Evolutionary conservation across 768 basidiomycete genomes (phyloP), one percentile per base, ranked within the genome.

Genomic region (Termitomyces sp.): DNA sequence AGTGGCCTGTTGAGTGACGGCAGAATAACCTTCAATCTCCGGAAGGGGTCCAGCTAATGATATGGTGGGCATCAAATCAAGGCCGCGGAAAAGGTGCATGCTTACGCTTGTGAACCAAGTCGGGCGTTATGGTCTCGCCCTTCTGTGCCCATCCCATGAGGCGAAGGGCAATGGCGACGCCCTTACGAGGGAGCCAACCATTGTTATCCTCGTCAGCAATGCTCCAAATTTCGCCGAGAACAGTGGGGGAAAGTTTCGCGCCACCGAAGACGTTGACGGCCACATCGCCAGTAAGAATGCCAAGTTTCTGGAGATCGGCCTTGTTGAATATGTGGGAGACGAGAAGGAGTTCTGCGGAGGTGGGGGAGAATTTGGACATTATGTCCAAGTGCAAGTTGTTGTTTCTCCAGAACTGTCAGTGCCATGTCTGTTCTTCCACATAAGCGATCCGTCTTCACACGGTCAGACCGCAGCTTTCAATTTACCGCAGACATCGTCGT

Each of bases 61-160:
- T 44, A 59, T 53, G 54, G 54, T 61, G 52, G 52, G 58, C 50
- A 54, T 66, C 58, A 49, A 42, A 37, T 44, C 32, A 25, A 52
- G 34, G 44, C 17, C 52, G 53, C 41, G 40, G 41, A 52, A 56
- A 27, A 49, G 48, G 52, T 56, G 57, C 58, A 48, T 58, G 69
- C 89, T 74, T 66, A 96, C 95, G 79, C 79, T 87, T 88, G 61
- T 72, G 75, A 55, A 88, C 72, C 52, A 90, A 72, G 45, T 85
- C 82, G 30, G 79, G 75, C 1, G 81, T 77, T 37, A 89, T 69
- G 59, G 79, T 79, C 67, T 89, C 88, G 61, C 86, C 94, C 63
- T 86, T 86, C 77, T 98, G 97, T 3, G 94, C 90, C 79, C 90
- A 91, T 4, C 90, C 94, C 59, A 99, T 93, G 50, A 98, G 78